Base-by-base conservation (phyloP, 2,329 filamentous ascomycete species). In the Emericellopsis cladophorae region DNA sequence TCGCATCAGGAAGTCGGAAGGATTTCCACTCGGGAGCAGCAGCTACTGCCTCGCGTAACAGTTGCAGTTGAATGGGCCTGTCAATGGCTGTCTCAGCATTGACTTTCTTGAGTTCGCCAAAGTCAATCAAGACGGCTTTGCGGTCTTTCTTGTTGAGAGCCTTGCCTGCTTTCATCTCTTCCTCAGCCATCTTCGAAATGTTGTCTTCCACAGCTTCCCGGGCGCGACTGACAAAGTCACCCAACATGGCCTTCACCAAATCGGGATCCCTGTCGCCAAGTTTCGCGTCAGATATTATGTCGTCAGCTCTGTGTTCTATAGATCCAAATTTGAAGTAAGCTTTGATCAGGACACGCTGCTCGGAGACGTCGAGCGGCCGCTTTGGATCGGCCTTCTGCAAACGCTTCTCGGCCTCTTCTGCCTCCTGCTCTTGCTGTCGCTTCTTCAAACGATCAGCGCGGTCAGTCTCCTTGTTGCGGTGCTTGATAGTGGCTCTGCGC, bases 11-110 rank as follows among this genome's bases (percentile, higher is more conserved):
- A 24, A 98, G 76, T 18, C 89, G 81, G 64, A 95, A 98, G 36
- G 75, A 82, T 50, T 71, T 77, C 63, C 79, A 84, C 51, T 95
- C 86, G 16, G 77, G 55, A 18, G 70, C 62, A 36, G 76, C 73
- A n/a, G 59, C 62, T 29, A 90, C 79, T 12, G 85, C 79, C 46
- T 86, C 75, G 44, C 81, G 83, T 31, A 98, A 70, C 49, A 95
- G 78, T 44, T 80, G 82, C 69, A 96, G 82, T 54, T 96, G 90
- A 37, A 81, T 76, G 0, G 92, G 90, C 8, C 93, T 81, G 50
- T 96, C 90, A 10, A 95, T 78, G 41, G 95, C 84, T 0, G 92
- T 96, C 61, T 95, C 88, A 1, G 92, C 92, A 55, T 98, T 98
- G 53, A 95, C 76, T 51, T 94, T 89, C 61, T 94, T 94, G 39